Evolutionary conservation across 2,329 filamentous ascomycete genomes (phyloP).

Genomic region (Davidsoniella australis): DNA sequence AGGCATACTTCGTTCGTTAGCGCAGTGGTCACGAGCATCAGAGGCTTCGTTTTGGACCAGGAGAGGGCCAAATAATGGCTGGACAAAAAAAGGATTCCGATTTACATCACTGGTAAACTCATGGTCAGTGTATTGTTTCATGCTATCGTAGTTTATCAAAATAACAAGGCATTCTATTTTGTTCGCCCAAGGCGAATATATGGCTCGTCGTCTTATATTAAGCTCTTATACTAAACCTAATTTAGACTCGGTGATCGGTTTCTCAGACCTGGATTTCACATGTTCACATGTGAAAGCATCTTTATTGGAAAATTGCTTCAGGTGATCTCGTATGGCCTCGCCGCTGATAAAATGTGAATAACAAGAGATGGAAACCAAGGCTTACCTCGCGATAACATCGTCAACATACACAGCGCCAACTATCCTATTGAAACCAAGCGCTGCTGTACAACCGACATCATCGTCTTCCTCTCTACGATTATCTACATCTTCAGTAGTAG

Average conservation of each 20-base stretch:
- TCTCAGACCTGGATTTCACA: no score
- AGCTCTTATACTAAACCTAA: no score
- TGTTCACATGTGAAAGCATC: no score
- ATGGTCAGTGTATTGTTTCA: no score
- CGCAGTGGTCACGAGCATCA: slow-evolving; percentile 62
- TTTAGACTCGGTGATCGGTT: no score
- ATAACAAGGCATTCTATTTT: neutral
- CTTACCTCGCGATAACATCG: slow-evolving; percentile 1
- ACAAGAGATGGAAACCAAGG: neutral
- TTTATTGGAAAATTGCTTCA: no score
- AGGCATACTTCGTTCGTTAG: slow-evolving; percentile 52
- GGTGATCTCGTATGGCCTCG: no score
- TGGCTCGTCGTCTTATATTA: no score
- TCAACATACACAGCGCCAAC: slow-evolving; percentile 6
- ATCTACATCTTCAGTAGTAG: neutral
- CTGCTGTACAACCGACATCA: neutral
- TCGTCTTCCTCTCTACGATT: neutral
- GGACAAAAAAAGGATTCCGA: slow-evolving; percentile 31
- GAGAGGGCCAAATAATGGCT: slow-evolving; percentile 48
- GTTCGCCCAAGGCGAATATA: no score
- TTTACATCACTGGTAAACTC: no score
- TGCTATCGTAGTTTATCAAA: neutral
- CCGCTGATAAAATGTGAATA: no score
- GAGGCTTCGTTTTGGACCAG: slow-evolving; percentile 60
- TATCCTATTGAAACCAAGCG: neutral